Evolutionary conservation across 208 protist genomes (phyloP), one percentile per base, ranked within the genome.

Genomic region (Leishmania mexicana): DNA sequence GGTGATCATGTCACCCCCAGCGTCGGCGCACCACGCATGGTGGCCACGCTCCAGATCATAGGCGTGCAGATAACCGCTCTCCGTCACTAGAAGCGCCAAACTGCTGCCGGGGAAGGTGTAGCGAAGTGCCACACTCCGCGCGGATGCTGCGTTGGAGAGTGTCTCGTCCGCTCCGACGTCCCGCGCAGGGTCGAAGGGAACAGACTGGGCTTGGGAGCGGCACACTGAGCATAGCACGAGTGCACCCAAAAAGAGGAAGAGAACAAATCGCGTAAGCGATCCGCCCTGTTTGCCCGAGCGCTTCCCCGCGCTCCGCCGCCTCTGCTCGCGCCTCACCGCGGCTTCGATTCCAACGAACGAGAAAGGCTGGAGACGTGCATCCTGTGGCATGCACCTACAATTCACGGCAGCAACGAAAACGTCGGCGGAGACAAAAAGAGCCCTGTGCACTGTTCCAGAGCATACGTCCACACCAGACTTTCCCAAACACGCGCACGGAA

Each of bases 41-140:
- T 67, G 6, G 31, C 91, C 87, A 2, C 73, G 83, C 13, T 87
- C 81, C 2, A 92, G 70, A 53, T 89, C 74, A 72, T 90, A 88
- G 8, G 93, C 88, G 42, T 85, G 79, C 11, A 96, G 71, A 21
- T 75, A 77, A 1, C 93, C 93, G 35, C 92, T 76, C 47, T 79
- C 85, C 24, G 83, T 86, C 3, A 95, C 78, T 7, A 96, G 74
- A 21, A 96, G 80, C 17, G 86, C 71, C 76, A 94, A 85, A 49
- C 76, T 90, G 11, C 45, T 67, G 8, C 78, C 83, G 17, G 68
- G 81, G 58, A 92, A 85, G 15, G 80, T 88, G 82, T 89, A 86
- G 49, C 81, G 84, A 51, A 85, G 83, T 68, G 88, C 76, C 19
- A 96, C 38, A 17, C 85, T 78, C 35, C 67, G 60, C 38, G n/a